Base-by-base conservation (phyloP, 2,329 filamentous ascomycete genomes). In the Colletotrichum higginsianum region DNA sequence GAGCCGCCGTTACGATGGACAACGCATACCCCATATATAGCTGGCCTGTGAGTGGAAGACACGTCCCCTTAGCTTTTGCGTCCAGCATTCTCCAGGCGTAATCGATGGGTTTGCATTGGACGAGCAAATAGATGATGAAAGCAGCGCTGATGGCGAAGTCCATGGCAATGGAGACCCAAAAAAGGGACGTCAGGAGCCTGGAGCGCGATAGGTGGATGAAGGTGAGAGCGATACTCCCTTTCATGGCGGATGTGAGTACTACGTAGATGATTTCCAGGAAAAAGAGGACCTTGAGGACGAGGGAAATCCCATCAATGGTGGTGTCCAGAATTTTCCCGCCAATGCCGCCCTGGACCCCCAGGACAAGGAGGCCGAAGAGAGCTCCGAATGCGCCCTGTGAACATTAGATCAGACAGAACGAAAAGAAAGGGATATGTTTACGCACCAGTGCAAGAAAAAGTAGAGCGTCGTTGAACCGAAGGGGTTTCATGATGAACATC, bases 231-330 rank as follows among this genome's bases (percentile, higher is more conserved):
- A 70, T 70, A 16, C 67, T 70, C 8, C 63, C 67, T 52, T 70
- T 70, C 67, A 70, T 70, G 21, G 67, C 67, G 1, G 67, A 70
- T 18, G 67, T 70, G 30, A 70, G 67, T 4, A 70, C 67, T 1
- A 70, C 67, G 16, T 70, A 70, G 4, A 70, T 70, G 21, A 70
- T 70, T 38, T 70, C 67, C 9, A 70, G 42, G 44, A 70, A 70
- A 35, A 70, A 70, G 2, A 70, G 26, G 3, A 35, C 63, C 40
- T 70, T 70, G 30, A 70, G 67, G 2, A 42, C 21, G 2, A 4
- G 38, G 2, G 44, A 12, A 7, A 66, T 38, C 8, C 67, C 67
- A 16, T 47, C 13, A n/a, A 66, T 49, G 9, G 30, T 56, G 2
- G 63, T 23, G 11, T 61, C 15, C 21, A 40, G 12, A 9, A 61